Conservation (phyloP, 2,329 filamentous ascomycete genomes). For the Beauveria scarabaeidicola region DNA sequence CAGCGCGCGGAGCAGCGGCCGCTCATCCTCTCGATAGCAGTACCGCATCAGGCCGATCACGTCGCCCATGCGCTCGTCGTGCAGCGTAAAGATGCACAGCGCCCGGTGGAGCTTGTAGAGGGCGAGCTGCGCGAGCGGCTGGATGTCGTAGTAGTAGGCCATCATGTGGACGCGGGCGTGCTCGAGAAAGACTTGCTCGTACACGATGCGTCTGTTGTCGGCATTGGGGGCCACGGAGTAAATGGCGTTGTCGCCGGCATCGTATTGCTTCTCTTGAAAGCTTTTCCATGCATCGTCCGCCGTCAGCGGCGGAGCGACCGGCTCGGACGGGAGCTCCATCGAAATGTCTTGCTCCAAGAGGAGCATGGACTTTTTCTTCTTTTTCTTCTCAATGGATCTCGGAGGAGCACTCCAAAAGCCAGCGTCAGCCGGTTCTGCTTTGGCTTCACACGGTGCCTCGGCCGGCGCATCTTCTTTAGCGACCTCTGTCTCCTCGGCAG, state of each 20-base stretch:
- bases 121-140: not conserved
- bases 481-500: too few species aligned
- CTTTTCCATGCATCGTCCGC: not conserved
- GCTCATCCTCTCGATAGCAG: not conserved
- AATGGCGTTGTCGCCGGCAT: too few species aligned
- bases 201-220: not conserved
- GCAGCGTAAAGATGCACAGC: not conserved
- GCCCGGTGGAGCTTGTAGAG: not conserved
- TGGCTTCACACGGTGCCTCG: not conserved
- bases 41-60: not conserved
- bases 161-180: not conserved
- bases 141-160: not conserved
- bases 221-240: not conserved
- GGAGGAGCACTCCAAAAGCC: not conserved
- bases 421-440: not conserved
- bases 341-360: too few species aligned
- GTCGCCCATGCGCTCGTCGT: not conserved
- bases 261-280: not conserved
- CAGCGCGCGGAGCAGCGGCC: not conserved
- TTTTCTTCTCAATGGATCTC: not conserved
- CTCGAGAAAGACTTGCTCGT: not conserved
- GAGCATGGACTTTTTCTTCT: not conserved
- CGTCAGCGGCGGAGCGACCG: not conserved
- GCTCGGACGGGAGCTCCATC: too few species aligned
- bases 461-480: not conserved